Conservation (phyloP, 2,329 filamentous ascomycete species). For the Fusarium caatingaense region DNA sequence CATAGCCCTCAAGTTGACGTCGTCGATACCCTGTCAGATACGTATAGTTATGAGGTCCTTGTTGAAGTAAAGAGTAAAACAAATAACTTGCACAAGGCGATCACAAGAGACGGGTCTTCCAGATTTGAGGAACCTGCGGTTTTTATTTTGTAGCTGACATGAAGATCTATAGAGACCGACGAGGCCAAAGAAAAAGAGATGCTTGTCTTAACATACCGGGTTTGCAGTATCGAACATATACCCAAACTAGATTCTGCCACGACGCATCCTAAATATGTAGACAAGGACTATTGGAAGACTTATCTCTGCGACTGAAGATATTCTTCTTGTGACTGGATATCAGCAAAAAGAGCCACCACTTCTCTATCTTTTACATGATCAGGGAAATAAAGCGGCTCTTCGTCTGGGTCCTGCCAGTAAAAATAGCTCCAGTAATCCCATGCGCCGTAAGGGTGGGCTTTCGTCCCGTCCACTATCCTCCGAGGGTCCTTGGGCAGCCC, state of each 20-base stretch:
- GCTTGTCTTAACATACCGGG: accelerated
- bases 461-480: neutral
- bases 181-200: neutral
- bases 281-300: neutral
- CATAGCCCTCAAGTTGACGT: neutral
- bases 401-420: too few species aligned
- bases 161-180: accelerated
- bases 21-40: neutral
- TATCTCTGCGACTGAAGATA: neutral
- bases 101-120: neutral
- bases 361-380: too few species aligned
- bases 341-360: neutral
- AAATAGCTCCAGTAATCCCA: too few species aligned
- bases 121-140: accelerated
- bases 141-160: neutral
- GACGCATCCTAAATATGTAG: neutral
- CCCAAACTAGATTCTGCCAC: neutral
- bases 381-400: too few species aligned
- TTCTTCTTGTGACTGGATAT: neutral
- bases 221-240: neutral
- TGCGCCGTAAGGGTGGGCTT: accelerated
- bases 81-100: neutral
- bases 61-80: accelerated
- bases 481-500: neutral
- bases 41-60: neutral